phyloP scores from a whole-genome alignment of 345 rosid species.

The Populus davidiana region DNA sequence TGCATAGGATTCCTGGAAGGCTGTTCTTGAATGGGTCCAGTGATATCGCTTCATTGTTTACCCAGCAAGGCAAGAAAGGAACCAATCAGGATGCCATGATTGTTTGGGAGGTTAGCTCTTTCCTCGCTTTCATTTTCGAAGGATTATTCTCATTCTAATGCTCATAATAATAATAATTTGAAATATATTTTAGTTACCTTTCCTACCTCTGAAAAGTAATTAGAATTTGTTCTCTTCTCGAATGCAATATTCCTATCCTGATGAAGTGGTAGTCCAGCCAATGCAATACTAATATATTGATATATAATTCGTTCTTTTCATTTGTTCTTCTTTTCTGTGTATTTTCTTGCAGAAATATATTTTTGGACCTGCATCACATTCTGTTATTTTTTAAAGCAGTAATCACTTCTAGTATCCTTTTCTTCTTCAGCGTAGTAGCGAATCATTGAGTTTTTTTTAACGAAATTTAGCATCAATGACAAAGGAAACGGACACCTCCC shows the following conservation, averaged over 20 bases:
- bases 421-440: background rate
- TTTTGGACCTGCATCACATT: too few species aligned
- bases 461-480: background rate
- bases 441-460: background rate
- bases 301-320: background rate
- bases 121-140: slow-evolving; percentile 9
- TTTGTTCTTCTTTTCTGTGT: too few species aligned
- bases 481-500: background rate
- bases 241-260: background rate
- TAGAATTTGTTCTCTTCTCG: background rate
- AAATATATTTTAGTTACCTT: slow-evolving; percentile 2
- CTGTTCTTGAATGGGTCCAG: slow-evolving; percentile 80
- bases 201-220: slow-evolving; percentile 7
- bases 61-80: slow-evolving; percentile 97
- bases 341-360: too few species aligned
- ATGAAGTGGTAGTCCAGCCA: background rate
- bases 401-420: background rate
- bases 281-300: background rate
- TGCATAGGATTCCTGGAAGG: slow-evolving; percentile 76
- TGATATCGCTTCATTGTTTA: slow-evolving; percentile 74
- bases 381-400: background rate
- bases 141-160: slow-evolving; percentile 7
- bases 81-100: slow-evolving; percentile 98
- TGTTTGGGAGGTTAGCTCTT: slow-evolving; percentile 89
- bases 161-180: background rate